Evolutionary conservation across 2,329 filamentous ascomycete genomes (phyloP), one percentile per base, ranked within the genome.

Genomic region (Fusarium sp.): DNA sequence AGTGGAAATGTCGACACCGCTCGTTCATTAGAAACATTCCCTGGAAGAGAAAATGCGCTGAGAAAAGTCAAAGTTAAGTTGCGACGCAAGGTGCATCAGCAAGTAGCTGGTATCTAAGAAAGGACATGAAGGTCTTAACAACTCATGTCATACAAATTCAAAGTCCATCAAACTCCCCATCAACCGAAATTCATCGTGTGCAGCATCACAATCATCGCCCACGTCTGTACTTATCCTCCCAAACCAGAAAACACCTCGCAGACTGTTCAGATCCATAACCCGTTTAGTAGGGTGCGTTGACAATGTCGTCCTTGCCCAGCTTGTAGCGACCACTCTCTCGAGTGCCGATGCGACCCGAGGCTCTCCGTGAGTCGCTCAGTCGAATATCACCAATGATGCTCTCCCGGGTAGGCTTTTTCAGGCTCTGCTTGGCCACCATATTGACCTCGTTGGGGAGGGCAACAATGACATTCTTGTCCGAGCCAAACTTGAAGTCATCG

Each of bases 401-500:
- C 86, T 99, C 95, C 40, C 96, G 88, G 1, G 96, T 98, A 2
- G 96, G 95, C 79, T 92, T 92, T 87, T 94, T 94, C 80, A 99
- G 89, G 66, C 91, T 92, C 77, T 93, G 90, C 83, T 96, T 95
- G 54, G 92, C 93, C 14, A 99, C 94, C 95, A 98, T 98, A 83
- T 98, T 97, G 76, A 99, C 96, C 82, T 98, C 95, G 80, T 99
- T 98, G 3, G 96, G 95, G 73, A 99, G 86, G 1, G 96, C 96
- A 38, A 99, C 96, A 79, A 99, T 98, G 78, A 99, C 94, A 79
- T 98, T 98, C 89, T 98, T 97, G 83, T 99, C 96, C 6, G 93
- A 95, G 56, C 96, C 96, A 79, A 95, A 99, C 79, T 96, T 95
- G 91, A 99, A 99, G 82, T 99, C 97, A 82, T 99, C 96, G 5